Percentiles rank a stretch among this genome's conserved stretches.
These are phyloP conservation scores for Debaryomyces tyrocola DNA, from an alignment of 805 yeast species.

Conservation along the genomic window DNA sequence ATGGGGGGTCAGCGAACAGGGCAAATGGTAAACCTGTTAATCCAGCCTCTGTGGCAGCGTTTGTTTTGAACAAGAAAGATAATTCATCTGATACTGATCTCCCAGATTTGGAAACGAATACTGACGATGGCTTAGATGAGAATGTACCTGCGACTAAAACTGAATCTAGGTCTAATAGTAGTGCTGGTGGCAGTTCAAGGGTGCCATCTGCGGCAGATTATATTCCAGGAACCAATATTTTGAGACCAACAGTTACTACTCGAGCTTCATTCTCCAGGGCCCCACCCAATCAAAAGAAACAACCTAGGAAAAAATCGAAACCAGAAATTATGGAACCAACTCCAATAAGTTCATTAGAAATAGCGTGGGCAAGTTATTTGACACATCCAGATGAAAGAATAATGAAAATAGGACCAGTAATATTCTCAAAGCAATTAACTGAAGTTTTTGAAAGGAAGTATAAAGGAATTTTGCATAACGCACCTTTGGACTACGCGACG, in stretches of 20 bases:
- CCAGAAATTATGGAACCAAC: slow-evolving; percentile 38
- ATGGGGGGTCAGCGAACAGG: slow-evolving; percentile 13
- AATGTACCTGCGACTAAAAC: slow-evolving; percentile 9
- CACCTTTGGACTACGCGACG: slow-evolving; percentile 49
- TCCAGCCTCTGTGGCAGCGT: slow-evolving; percentile 44
- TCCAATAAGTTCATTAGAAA: slow-evolving; percentile 53
- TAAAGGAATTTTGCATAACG: slow-evolving; percentile 57
- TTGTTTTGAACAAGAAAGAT: slow-evolving; percentile 31
- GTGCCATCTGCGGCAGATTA: slow-evolving; percentile 41
- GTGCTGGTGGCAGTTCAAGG: slow-evolving; percentile 27
- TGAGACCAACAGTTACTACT: slow-evolving; percentile 44
- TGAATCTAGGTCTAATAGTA: slow-evolving; percentile 27
- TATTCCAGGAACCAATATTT: slow-evolving; percentile 60
- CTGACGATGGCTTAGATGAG: background rate
- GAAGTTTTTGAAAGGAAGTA: slow-evolving; percentile 56
- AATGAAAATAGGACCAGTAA: slow-evolving; percentile 54
- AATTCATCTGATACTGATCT: slow-evolving; percentile 20
- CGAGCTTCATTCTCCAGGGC: slow-evolving; percentile 23
- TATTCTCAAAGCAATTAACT: slow-evolving; percentile 43
- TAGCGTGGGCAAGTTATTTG: slow-evolving; percentile 58
- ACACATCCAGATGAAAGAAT: slow-evolving; percentile 60
- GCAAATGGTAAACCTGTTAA: slow-evolving; percentile 16
- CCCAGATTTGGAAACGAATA: background rate
- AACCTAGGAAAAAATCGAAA: slow-evolving; percentile 13
- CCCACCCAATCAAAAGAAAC: slow-evolving; percentile 13